phyloP scores from a whole-genome alignment of 768 basidiomycete species.

The Kwoniella dejecticola region DNA sequence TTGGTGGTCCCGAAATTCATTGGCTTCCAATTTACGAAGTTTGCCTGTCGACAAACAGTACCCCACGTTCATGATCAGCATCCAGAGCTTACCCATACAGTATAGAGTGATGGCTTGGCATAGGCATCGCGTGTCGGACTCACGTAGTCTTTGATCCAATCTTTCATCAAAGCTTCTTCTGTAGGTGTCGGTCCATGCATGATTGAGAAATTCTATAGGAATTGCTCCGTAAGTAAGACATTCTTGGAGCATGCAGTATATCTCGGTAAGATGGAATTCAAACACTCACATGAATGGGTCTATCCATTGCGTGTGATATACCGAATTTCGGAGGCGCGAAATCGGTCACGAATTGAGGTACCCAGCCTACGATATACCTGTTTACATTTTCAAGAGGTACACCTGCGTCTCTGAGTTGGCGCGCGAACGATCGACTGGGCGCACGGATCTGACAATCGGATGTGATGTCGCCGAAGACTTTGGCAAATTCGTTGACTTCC shows the following conservation, averaged over 20 bases:
- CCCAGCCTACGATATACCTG: constrained; percentile 22
- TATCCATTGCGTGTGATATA: constrained; percentile 16
- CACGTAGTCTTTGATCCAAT: constrained; percentile 21
- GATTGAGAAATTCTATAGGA: constrained; percentile 19
- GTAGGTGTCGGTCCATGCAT: constrained; percentile 8
- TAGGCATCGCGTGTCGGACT: background rate
- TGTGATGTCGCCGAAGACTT: constrained; percentile 18
- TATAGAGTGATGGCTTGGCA: no score
- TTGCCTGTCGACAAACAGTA: constrained; percentile 9
- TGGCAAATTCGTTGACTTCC: constrained; percentile 7
- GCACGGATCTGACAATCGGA: constrained; percentile 25
- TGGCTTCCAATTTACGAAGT: constrained; percentile 14
- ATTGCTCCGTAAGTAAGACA: no score
- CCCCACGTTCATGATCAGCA: no score
- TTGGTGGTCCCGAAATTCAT: constrained; percentile 13
- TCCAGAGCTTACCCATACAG: no score
- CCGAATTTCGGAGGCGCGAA: constrained; percentile 14
- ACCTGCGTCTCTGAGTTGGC: constrained; percentile 15
- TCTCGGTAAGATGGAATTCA: no score
- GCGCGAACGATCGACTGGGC: constrained; percentile 15
- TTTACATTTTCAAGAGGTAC: constrained; percentile 16
- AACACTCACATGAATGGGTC: constrained; percentile 16
- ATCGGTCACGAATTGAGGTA: constrained; percentile 13
- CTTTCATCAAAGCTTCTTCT: constrained; percentile 12
- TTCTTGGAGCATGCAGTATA: no score